Base-by-base conservation (phyloP, 768 basidiomycete genomes). In the Lyophyllum decastes region DNA sequence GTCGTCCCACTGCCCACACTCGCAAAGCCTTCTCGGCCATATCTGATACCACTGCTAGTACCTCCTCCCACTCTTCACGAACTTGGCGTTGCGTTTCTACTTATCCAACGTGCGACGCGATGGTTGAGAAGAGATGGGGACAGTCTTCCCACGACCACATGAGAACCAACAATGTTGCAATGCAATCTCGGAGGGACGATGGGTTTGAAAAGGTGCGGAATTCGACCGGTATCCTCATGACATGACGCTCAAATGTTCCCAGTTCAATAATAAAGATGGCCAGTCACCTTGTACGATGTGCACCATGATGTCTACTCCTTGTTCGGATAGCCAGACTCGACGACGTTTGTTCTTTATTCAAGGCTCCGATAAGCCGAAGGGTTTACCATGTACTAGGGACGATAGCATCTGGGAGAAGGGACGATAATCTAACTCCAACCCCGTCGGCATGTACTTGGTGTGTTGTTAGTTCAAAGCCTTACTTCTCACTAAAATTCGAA, bases 381-480 rank as follows among this genome's bases (percentile, higher is more conserved):
- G 25, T 30, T 35, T n/a, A 14, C 27, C 27, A 4, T 45, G 24
- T 16, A 25, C 4, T 35, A 45, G 52, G 30, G 19, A 30, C 27
- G n/a, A n/a, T n/a, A n/a, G n/a, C n/a, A 34, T 45, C 14, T 5
- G 6, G 40, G 40, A n/a, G 19, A 19, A 41, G 40, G 40, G 48
- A 34, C 24, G 30, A 12, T 0, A 6, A 21, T 38, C 26, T 40
- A 4, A n/a, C 40, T 1, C 4, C 35, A 22, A 38, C 17, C 19
- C 65, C 65, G 26, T 60, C 58, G 12, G 47, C 55, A 17, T 66
- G 65, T 57, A 60, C 65, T 35, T 66, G 65, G 65, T 66, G 38
- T 41, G 65, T 17, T n/a, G 10, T 17, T 34, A 57, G 61, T 49
- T n/a, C 30, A 33, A n/a, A 1, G 3, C 27, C 6, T 17, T 10